Conservation (phyloP, 2,329 filamentous ascomycete genomes). For the Proliferodiscus dingleyae region DNA sequence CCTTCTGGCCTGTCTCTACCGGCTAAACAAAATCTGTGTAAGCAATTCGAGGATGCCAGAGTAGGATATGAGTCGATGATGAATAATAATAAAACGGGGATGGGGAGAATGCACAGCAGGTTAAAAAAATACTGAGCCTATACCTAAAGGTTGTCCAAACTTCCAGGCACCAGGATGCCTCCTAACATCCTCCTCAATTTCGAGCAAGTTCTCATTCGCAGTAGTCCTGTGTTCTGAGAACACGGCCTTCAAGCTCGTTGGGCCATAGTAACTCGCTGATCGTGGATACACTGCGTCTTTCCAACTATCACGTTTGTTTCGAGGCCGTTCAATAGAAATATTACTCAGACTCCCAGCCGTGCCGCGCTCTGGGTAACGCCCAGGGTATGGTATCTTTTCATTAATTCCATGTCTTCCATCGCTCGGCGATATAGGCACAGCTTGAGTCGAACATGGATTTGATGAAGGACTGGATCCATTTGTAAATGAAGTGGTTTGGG, state of each 20-base stretch:
- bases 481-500: background rate
- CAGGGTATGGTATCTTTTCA: background rate
- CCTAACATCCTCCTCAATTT: constrained; percentile 23
- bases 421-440: too few relatives aligned
- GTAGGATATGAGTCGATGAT: background rate
- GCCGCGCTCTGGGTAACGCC: background rate
- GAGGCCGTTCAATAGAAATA: background rate
- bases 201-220: constrained; percentile 18
- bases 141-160: constrained; percentile 22
- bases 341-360: background rate
- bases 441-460: too few relatives aligned
- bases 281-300: constrained; percentile 17
- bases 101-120: too few relatives aligned
- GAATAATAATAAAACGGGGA: too few relatives aligned
- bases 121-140: too few relatives aligned
- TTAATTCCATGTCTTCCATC: too few relatives aligned
- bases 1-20: constrained; percentile 20
- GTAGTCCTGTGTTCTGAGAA: constrained; percentile 22
- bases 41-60: background rate
- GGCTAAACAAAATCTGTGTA: constrained; percentile 6
- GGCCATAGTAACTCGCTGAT: constrained; percentile 25
- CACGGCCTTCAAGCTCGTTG: constrained; percentile 27
- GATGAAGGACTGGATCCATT: background rate
- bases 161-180: constrained; percentile 25
- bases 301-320: constrained; percentile 10